Evolutionary conservation across 2,329 filamentous ascomycete species (phyloP).

Genomic region (Zymoseptoria brevis): DNA sequence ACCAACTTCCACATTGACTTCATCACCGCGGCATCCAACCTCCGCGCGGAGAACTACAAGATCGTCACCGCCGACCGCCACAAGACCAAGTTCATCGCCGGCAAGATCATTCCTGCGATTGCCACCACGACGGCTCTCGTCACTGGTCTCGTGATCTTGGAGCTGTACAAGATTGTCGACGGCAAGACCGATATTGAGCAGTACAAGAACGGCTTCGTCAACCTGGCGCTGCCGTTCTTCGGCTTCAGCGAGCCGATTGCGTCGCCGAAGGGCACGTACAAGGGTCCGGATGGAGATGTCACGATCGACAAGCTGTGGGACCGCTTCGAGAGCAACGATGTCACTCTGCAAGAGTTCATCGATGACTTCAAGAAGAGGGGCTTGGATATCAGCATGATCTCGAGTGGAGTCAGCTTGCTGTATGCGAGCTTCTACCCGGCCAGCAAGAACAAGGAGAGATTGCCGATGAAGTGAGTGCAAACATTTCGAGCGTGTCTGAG

Average conservation of each 20-base stretch:
- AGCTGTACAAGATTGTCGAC: constrained; percentile 94
- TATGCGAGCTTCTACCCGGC: constrained; percentile 89
- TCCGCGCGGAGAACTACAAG: constrained; percentile 96
- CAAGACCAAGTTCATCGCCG: constrained; percentile 99
- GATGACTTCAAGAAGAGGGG: constrained; percentile 74
- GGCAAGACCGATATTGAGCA: constrained; percentile 95
- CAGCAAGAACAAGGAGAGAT: constrained; percentile 73
- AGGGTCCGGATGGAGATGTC: constrained; percentile 68
- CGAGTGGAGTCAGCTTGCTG: constrained; percentile 89
- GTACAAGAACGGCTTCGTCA: constrained; percentile 99
- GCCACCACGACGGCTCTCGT: constrained; percentile 94
- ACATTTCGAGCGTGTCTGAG: background rate
- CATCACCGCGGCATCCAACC: constrained; percentile 92
- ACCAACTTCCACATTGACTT: constrained; percentile 98
- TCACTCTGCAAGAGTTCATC: constrained; percentile 77
- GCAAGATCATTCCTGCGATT: constrained; percentile 98
- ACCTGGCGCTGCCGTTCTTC: constrained; percentile 92
- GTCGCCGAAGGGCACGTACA: constrained; percentile 86
- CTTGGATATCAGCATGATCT: constrained; percentile 81
- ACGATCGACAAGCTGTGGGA: constrained; percentile 96
- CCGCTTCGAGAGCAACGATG: constrained; percentile 81
- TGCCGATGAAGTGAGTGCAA: constrained; percentile 55
- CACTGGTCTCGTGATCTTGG: constrained; percentile 83
- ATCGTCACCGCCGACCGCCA: constrained; percentile 87
- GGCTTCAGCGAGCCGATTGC: constrained; percentile 95